These are phyloP conservation scores for Schoenoplectus tabernaemontani DNA, from an alignment of 202 grass and related monocot species.

Conservation along the genomic window DNA sequence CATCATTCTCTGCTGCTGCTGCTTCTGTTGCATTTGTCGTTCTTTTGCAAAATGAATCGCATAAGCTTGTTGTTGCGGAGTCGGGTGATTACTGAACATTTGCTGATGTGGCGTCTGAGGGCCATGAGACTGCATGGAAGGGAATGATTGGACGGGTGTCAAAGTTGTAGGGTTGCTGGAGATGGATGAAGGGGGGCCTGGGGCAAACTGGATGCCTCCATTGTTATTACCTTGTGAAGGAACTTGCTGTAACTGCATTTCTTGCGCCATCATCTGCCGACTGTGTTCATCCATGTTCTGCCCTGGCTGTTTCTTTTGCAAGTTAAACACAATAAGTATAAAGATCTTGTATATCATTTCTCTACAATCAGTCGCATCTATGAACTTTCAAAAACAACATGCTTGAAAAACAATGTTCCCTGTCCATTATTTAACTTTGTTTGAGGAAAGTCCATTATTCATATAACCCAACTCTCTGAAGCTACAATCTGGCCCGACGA, in stretches of 20 bases:
- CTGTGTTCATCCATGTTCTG: conserved; percentile 67
- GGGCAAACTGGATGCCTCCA: conserved; percentile 51
- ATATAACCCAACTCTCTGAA: background rate
- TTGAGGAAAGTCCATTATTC: background rate
- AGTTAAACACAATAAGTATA: conserved; percentile 16
- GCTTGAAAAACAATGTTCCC: background rate
- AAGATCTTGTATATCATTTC: background rate
- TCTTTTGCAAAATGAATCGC: conserved; percentile 60
- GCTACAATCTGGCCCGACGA: background rate
- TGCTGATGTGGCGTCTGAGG: conserved; percentile 64
- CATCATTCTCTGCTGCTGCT: conserved; percentile 38
- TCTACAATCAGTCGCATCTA: background rate
- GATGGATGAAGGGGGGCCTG: conserved; percentile 4
- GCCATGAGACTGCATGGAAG: conserved; percentile 53
- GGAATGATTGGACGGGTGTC: conserved; percentile 70
- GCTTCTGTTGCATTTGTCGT: conserved; percentile 46
- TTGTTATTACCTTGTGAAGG: conserved; percentile 53
- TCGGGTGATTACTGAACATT: conserved; percentile 53
- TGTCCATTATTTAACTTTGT: background rate
- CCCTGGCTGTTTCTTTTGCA: conserved; percentile 49
- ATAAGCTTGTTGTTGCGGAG: conserved; percentile 63
- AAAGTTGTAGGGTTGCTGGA: conserved; percentile 37
- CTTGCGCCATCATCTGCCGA: conserved; percentile 65
- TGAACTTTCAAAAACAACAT: background rate
- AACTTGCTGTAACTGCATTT: conserved; percentile 61